Conservation (phyloP, 2,329 filamentous ascomycete species). For the Fusarium sublunatum region DNA sequence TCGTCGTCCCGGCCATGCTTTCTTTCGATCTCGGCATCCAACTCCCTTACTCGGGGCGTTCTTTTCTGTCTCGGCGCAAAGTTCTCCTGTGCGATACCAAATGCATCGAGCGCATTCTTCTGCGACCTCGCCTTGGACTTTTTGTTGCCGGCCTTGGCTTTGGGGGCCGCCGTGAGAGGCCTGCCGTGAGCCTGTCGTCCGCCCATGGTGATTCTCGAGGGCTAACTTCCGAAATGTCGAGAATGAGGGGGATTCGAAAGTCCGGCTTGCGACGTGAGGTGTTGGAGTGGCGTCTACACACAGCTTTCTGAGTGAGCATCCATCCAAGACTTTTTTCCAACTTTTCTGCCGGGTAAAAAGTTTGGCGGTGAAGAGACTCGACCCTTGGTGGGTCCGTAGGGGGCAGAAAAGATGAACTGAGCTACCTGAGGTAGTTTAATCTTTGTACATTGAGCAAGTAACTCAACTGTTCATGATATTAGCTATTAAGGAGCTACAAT, state of each 20-base stretch:
- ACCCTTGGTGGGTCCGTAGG: too few species aligned
- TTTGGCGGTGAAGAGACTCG: conserved; percentile 41
- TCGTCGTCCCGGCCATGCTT: conserved; percentile 59
- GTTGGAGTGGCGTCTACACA: neutral
- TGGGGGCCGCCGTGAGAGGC: conserved; percentile 57
- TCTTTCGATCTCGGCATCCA: conserved; percentile 60
- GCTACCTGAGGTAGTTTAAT: too few species aligned
- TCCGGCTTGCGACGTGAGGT: conserved; percentile 22
- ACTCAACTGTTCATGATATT: too few species aligned
- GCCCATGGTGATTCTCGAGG: conserved; percentile 57
- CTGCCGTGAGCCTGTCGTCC: conserved; percentile 70
- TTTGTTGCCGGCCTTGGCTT: conserved; percentile 48
- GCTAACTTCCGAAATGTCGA: conserved; percentile 6
- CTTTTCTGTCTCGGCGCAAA: conserved; percentile 60
- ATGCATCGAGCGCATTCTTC: conserved; percentile 66
- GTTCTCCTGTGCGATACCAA: conserved; percentile 66
- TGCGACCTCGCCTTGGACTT: conserved; percentile 62
- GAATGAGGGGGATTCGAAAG: conserved; percentile 31
- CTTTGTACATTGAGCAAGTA: too few species aligned
- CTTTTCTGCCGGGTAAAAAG: conserved; percentile 46
- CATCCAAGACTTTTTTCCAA: conserved; percentile 37
- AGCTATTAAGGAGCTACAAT: too few species aligned
- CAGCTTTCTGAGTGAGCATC: neutral
- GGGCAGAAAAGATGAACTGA: too few species aligned
- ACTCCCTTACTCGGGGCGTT: conserved; percentile 63